Percentiles rank a stretch among this genome's conserved stretches.
Conservation (phyloP, 75 land plant species). For the Pinus tabuliformis region DNA sequence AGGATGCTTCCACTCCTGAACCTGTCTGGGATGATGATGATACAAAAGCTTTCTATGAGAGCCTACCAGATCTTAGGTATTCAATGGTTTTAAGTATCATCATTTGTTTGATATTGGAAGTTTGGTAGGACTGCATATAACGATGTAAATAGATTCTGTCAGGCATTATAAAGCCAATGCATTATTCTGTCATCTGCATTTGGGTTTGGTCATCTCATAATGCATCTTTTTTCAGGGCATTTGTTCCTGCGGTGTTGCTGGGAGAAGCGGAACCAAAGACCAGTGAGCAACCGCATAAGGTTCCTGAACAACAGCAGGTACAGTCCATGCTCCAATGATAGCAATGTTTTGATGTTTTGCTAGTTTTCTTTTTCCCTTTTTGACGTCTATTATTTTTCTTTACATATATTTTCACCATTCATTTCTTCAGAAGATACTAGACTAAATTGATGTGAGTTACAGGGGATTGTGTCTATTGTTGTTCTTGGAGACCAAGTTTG, state of each 20-base stretch:
- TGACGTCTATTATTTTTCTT: not conserved
- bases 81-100: not conserved
- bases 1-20: constrained; percentile 74
- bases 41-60: constrained; percentile 94
- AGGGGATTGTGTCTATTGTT: not conserved
- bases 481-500: not conserved
- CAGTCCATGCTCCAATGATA: not conserved
- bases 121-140: not conserved
- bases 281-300: constrained; percentile 65
- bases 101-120: not conserved
- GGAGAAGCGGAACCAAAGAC: constrained; percentile 92
- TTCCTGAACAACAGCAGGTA: constrained; percentile 59
- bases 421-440: not conserved
- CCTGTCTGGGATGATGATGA: constrained; percentile 99
- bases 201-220: not conserved
- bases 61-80: constrained; percentile 94
- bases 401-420: not conserved
- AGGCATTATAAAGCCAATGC: not conserved
- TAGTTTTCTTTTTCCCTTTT: not conserved
- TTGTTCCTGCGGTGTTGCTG: constrained; percentile 96
- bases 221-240: constrained; percentile 56
- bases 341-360: not conserved
- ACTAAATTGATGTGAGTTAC: not conserved
- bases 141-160: not conserved
- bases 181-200: not conserved